Conservation (phyloP, 768 basidiomycete genomes). For the Dacryopinax spathularia region DNA sequence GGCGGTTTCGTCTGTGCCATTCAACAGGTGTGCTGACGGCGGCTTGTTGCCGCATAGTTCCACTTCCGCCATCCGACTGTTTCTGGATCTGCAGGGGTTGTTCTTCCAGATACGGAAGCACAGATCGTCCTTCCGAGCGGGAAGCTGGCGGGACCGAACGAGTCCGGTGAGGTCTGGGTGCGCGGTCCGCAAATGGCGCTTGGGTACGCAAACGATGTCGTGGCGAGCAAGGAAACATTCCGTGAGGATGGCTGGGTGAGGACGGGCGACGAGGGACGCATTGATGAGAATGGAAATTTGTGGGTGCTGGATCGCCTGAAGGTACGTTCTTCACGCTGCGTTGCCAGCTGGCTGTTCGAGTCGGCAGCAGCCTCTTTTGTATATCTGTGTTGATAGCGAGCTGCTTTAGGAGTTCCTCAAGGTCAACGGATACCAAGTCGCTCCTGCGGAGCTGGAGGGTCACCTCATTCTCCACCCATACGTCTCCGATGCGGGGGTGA, state of each 20-base stretch:
- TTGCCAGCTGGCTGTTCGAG: not conserved
- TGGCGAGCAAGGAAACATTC: slow-evolving; percentile 54
- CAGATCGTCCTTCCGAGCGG: slow-evolving; percentile 49
- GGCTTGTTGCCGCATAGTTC: not conserved
- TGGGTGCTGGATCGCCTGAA: slow-evolving; percentile 68
- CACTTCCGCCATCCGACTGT: not conserved
- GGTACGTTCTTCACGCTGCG: slow-evolving; percentile 25
- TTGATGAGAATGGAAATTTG: slow-evolving; percentile 46
- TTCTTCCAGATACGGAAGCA: slow-evolving; percentile 50
- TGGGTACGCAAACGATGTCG: slow-evolving; percentile 61
- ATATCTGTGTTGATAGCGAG: not conserved
- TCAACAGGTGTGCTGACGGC: not conserved
- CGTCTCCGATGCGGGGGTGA: slow-evolving; percentile 53
- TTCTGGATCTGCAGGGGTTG: slow-evolving; percentile 31
- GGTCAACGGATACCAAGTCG: slow-evolving; percentile 65
- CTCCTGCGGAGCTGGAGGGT: slow-evolving; percentile 64
- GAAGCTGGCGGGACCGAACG: slow-evolving; percentile 36
- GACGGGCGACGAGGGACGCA: slow-evolving; percentile 57
- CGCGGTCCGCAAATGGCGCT: slow-evolving; percentile 40
- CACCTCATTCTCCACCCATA: slow-evolving; percentile 48
- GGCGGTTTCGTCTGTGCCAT: not conserved
- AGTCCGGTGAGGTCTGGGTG: slow-evolving; percentile 54
- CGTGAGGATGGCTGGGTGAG: slow-evolving; percentile 50
- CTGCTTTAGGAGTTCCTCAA: slow-evolving; percentile 55
- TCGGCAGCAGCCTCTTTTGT: not conserved